A percentile compares a stretch with the other conserved stretches of the same genome.
Evolutionary conservation across 345 rosid species (phyloP).

Genomic region (Aquilaria malaccensis): DNA sequence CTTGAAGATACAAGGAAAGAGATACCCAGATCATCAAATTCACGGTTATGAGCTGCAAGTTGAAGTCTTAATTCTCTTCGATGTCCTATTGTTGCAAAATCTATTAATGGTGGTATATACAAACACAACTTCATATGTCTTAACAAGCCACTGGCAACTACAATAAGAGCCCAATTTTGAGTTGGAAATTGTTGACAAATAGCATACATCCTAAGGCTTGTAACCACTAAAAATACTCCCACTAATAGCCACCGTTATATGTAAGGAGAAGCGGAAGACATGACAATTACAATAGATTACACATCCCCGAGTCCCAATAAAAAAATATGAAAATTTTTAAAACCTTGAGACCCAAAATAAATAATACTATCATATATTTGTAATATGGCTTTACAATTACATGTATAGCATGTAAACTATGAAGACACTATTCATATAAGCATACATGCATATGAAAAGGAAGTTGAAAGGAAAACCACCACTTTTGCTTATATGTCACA

Average conservation of each 20-base stretch:
- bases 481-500: too few relatives aligned
- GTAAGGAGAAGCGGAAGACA: slow-evolving; percentile 3
- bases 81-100: slow-evolving; percentile 65
- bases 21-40: slow-evolving; percentile 67
- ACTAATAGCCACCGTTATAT: slow-evolving; percentile 68
- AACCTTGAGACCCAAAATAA: too few relatives aligned
- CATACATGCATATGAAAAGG: too few relatives aligned
- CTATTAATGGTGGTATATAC: slow-evolving; percentile 64
- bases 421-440: too few relatives aligned
- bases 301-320: background rate
- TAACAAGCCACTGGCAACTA: slow-evolving; percentile 58
- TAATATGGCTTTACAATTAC: too few relatives aligned
- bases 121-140: slow-evolving; percentile 59
- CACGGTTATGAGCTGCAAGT: slow-evolving; percentile 66
- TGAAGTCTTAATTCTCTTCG: slow-evolving; percentile 68
- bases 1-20: too few relatives aligned
- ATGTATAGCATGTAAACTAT: too few relatives aligned
- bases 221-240: slow-evolving; percentile 57
- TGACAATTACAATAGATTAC: slow-evolving; percentile 5
- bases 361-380: too few relatives aligned
- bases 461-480: too few relatives aligned
- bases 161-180: slow-evolving; percentile 65
- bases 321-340: too few relatives aligned
- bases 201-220: slow-evolving; percentile 62
- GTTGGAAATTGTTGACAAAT: slow-evolving; percentile 72